phyloP scores from a whole-genome alignment of 805 yeast species.

The Starmerella bombicola region DNA sequence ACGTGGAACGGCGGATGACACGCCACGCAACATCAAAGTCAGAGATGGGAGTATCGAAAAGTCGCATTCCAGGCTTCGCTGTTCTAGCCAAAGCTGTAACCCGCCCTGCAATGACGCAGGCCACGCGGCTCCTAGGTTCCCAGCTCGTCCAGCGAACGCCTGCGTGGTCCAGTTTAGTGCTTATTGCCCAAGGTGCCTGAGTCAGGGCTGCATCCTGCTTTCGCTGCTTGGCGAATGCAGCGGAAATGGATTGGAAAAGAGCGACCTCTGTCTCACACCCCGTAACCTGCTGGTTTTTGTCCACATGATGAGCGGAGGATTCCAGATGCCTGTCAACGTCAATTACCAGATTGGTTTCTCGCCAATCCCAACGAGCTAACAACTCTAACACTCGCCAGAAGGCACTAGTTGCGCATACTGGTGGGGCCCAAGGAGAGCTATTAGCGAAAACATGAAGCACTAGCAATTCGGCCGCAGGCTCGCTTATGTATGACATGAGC shows the following conservation, averaged over 20 bases:
- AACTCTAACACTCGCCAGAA: constrained; percentile 62
- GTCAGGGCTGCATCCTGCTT: constrained; percentile 70
- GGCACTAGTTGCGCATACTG: constrained; percentile 69
- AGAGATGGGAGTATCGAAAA: constrained; percentile 69
- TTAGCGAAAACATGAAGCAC: constrained; percentile 78
- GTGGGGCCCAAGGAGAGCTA: constrained; percentile 71
- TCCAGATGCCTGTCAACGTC: constrained; percentile 38
- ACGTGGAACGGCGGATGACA: constrained; percentile 37
- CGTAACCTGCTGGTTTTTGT: constrained; percentile 20
- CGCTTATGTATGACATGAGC: constrained; percentile 55
- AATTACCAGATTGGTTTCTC: constrained; percentile 66
- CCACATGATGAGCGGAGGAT: constrained; percentile 12
- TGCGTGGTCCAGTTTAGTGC: constrained; percentile 69
- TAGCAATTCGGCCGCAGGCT: constrained; percentile 69
- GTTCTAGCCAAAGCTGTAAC: constrained; percentile 67
- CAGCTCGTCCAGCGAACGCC: constrained; percentile 73
- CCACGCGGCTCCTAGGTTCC: constrained; percentile 32
- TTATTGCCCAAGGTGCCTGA: constrained; percentile 69
- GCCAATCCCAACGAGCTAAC: constrained; percentile 87
- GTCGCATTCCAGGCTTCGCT: constrained; percentile 32
- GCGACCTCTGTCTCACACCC: constrained; percentile 40
- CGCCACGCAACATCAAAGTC: constrained; percentile 76
- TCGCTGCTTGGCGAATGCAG: constrained; percentile 56
- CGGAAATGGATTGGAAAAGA: constrained; percentile 48
- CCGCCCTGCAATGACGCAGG: constrained; percentile 72